Base-by-base conservation (phyloP, 495 filamentous ascomycete genomes). In the Hypoxylon trugodes region DNA sequence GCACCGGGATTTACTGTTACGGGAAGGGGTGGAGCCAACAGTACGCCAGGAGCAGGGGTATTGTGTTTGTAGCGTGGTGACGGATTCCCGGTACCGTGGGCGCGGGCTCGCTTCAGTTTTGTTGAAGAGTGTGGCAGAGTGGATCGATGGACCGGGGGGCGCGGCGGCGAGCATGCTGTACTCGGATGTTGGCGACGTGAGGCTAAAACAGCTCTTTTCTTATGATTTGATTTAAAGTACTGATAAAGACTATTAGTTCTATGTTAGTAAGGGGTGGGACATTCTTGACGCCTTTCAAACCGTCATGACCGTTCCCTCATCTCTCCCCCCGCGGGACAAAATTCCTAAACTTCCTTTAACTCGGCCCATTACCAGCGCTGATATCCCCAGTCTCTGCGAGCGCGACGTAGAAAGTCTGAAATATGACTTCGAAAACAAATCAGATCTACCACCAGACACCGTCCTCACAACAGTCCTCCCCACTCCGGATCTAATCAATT, bases 161-260 rank as follows among this genome's bases (percentile, higher is more conserved):
- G 65, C 65, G 15, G 54, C 26, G 12, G 68, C 68, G 5, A 71
- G 60, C 26, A 71, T 68, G 28, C 26, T 71, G 26, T 71, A 68
- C 45, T 65, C 65, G 9, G 61, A 67, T 12, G 47, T 70, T 2
- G 68, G 68, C 42, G 60, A 68, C 2, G 68, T 70, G 65, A 24
- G 47, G 19, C 10, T n/a, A n/a, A 8, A 30, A 5, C 28, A 4
- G 7, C 12, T 15, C 21, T 12, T n/a, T 16, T 3, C 1, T 2
- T 13, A 13, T n/a, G 0, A 2, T 26, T 2, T 1, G 6, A n/a
- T 19, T 54, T 26, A 35, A 2, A 3, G 3, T 46, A 40, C 13
- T 62, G 7, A 57, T 10, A 3, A 13, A 5, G 6, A 12, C 6
- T 1, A 4, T 1, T 16, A 68, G 65, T 68, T 63, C 41, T 68